phyloP scores from a whole-genome alignment of 2,329 filamentous ascomycete genomes.

The Nakataea oryzae region DNA sequence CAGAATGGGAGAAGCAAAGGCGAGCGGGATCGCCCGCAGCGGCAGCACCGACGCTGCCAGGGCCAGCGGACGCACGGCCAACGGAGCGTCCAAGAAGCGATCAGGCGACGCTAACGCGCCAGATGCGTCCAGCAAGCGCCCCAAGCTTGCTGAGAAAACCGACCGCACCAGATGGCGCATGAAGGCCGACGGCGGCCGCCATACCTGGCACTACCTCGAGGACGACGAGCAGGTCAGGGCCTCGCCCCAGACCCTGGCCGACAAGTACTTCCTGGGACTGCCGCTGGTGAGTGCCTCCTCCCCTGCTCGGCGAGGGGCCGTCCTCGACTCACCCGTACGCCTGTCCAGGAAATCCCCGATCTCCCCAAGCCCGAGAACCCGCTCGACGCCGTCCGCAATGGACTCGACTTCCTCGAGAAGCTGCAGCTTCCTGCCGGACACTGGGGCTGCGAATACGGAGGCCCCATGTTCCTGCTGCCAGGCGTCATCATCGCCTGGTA shows the following conservation, averaged over 20 bases:
- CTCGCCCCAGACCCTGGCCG: conserved; percentile 83
- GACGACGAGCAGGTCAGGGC: conserved; percentile 57
- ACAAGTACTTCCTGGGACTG: conserved; percentile 79
- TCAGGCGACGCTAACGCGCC: conserved; percentile 23
- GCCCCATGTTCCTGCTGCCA: conserved; percentile 89
- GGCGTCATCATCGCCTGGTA: conserved; percentile 81
- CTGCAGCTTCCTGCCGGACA: conserved; percentile 83
- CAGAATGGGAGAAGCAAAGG: conserved; percentile 6
- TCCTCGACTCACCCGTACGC: neutral
- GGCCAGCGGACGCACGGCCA: conserved; percentile 8
- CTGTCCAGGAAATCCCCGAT: conserved; percentile 56
- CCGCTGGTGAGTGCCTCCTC: conserved; percentile 49
- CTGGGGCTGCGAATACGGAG: conserved; percentile 96
- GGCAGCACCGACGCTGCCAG: conserved; percentile 14
- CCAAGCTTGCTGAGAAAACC: conserved; percentile 39
- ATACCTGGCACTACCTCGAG: conserved; percentile 89
- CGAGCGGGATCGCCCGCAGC: conserved; percentile 15
- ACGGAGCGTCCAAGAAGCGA: conserved; percentile 27
- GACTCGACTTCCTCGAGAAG: conserved; percentile 77
- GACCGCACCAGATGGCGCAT: conserved; percentile 80
- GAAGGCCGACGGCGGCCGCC: conserved; percentile 69
- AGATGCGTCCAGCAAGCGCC: conserved; percentile 9
- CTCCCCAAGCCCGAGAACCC: conserved; percentile 63
- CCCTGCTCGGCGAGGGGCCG: neutral
- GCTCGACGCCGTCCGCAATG: conserved; percentile 71